A percentile compares a stretch with the other conserved stretches of the same genome.
These are phyloP conservation scores for Pseudocercospora vitis DNA, from an alignment of 2,329 filamentous ascomycete genomes.

Conservation along the genomic window DNA sequence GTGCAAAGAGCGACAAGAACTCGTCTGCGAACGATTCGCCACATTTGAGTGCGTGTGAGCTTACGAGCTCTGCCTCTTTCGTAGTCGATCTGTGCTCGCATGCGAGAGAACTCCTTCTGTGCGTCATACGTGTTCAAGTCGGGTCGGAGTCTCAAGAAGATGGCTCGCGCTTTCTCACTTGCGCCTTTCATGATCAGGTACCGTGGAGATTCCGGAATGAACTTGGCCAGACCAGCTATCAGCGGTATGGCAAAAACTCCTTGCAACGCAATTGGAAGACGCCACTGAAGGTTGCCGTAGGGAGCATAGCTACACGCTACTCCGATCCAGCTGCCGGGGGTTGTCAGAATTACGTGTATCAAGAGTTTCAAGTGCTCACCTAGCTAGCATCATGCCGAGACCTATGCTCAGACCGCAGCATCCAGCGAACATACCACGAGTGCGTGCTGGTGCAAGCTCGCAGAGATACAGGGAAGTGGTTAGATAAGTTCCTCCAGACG, in stretches of 20 bases:
- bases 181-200: conserved; percentile 27
- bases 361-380: not conserved
- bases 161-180: conserved; percentile 27
- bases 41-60: conserved; percentile 51
- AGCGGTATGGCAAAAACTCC: conserved; percentile 51
- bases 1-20: conserved; percentile 55
- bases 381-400: conserved; percentile 52
- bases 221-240: conserved; percentile 20
- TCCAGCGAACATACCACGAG: conserved; percentile 53
- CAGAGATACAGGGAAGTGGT: conserved; percentile 56
- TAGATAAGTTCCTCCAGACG: conserved; percentile 29
- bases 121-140: conserved; percentile 46
- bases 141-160: conserved; percentile 44
- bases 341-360: no score
- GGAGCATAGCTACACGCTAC: conserved; percentile 43
- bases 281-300: conserved; percentile 23
- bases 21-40: conserved; percentile 51
- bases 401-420: conserved; percentile 51
- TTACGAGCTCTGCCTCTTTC: conserved; percentile 26
- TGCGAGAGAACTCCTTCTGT: conserved; percentile 52
- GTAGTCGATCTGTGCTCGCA: conserved; percentile 51
- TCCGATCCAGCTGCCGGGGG: conserved; percentile 53
- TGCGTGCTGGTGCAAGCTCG: conserved; percentile 48
- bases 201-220: conserved; percentile 24
- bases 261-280: conserved; percentile 24